These are phyloP conservation scores for Acidiella bohemica DNA, from an alignment of 495 filamentous ascomycete genomes.

Conservation along the genomic window DNA sequence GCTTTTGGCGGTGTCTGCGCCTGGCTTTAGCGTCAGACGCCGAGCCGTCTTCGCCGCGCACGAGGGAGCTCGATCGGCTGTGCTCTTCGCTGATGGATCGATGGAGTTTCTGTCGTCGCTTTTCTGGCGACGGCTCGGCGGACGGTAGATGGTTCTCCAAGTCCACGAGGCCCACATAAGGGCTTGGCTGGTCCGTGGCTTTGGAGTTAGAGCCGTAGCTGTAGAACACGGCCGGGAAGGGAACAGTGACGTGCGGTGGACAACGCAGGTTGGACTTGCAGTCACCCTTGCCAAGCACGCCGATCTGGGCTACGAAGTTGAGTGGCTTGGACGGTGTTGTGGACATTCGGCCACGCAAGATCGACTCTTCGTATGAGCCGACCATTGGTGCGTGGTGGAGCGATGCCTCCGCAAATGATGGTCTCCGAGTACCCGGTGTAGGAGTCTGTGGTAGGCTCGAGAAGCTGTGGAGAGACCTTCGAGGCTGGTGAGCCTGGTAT, in stretches of 20 bases:
- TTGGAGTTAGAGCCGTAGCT: slow-evolving; percentile 54
- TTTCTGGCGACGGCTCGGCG: slow-evolving; percentile 32
- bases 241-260: slow-evolving; percentile 79
- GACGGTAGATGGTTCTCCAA: slow-evolving; percentile 60
- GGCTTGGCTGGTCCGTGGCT: slow-evolving; percentile 60
- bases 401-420: slow-evolving; percentile 68
- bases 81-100: slow-evolving; percentile 12
- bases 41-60: slow-evolving; percentile 3
- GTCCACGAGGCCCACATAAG: slow-evolving; percentile 90
- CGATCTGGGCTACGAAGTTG: slow-evolving; percentile 90
- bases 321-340: slow-evolving; percentile 88
- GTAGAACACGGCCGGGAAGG: slow-evolving; percentile 95
- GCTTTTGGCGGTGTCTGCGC: slow-evolving; percentile 38
- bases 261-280: slow-evolving; percentile 79
- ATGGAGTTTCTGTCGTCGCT: slow-evolving; percentile 33
- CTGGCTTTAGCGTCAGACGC: slow-evolving; percentile 10
- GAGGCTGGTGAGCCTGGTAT: slow-evolving; percentile 57
- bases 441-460: slow-evolving; percentile 49
- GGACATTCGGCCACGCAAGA: slow-evolving; percentile 89
- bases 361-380: slow-evolving; percentile 94
- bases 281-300: slow-evolving; percentile 78
- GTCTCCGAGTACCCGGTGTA: slow-evolving; percentile 46
- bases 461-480: slow-evolving; percentile 53
- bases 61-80: slow-evolving; percentile 12
- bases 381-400: slow-evolving; percentile 88